phyloP scores from a whole-genome alignment of 345 rosid genomes.

The Citrus medica region DNA sequence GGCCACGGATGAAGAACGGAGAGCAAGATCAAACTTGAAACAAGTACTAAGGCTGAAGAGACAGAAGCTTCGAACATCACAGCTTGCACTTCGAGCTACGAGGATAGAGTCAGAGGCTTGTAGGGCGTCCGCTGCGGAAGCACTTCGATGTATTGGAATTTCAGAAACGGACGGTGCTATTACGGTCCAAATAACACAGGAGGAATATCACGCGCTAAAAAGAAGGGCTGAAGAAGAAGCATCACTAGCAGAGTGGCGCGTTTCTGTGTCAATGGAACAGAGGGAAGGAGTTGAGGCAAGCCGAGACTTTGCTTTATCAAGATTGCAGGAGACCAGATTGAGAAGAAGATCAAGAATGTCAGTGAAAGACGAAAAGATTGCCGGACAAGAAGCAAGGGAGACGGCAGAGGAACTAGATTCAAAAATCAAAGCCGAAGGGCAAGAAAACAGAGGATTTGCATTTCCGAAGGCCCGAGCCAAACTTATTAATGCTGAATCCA shows the following conservation, averaged over 20 bases:
- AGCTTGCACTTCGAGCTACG: constrained; percentile 33
- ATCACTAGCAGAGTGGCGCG: constrained; percentile 39
- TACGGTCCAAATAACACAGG: constrained; percentile 23
- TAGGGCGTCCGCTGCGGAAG: constrained; percentile 30
- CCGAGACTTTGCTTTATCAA: constrained; percentile 27
- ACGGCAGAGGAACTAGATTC: constrained; percentile 19
- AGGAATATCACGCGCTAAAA: constrained; percentile 36
- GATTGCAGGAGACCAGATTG: constrained; percentile 18
- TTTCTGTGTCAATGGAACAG: constrained; percentile 44
- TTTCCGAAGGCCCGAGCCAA: constrained; percentile 32
- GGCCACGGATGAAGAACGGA: constrained; percentile 24
- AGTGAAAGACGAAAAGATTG: neutral
- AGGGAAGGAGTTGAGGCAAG: constrained; percentile 39
- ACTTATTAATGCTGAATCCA: constrained; percentile 2
- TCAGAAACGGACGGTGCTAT: constrained; percentile 14
- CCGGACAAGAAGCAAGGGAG: neutral
- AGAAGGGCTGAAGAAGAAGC: constrained; percentile 41
- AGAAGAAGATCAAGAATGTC: neutral
- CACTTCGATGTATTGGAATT: constrained; percentile 11
- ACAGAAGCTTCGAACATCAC: constrained; percentile 40
- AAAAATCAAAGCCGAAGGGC: neutral
- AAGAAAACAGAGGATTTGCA: constrained; percentile 7
- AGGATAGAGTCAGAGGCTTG: constrained; percentile 44
- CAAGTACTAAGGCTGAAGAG: constrained; percentile 35
- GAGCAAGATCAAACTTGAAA: constrained; percentile 30